phyloP scores from a whole-genome alignment of 2,329 filamentous ascomycete genomes.

The Myriosclerotinia curreyana region DNA sequence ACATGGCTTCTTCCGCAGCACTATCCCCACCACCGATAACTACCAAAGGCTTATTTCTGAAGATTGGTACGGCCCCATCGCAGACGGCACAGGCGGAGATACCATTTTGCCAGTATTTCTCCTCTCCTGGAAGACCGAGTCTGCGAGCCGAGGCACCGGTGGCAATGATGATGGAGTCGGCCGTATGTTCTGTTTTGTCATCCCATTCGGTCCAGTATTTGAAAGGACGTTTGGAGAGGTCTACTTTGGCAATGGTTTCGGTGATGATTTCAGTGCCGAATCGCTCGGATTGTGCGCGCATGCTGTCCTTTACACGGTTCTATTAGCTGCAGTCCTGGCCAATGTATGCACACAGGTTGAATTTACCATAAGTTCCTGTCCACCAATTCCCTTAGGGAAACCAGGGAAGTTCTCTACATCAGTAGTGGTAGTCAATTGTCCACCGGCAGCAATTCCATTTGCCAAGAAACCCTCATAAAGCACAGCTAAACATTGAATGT shows the following conservation, averaged over 20 bases:
- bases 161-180: slow-evolving; percentile 88
- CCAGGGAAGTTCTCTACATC: slow-evolving; percentile 98
- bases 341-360: background rate
- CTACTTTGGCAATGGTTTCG: slow-evolving; percentile 87
- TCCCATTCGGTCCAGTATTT: slow-evolving; percentile 93
- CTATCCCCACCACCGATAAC: slow-evolving; percentile 97
- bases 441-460: slow-evolving; percentile 92
- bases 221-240: slow-evolving; percentile 82
- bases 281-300: slow-evolving; percentile 85
- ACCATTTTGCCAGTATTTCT: slow-evolving; percentile 95
- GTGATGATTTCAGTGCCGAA: slow-evolving; percentile 93
- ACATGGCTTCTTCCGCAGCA: slow-evolving; percentile 94
- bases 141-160: slow-evolving; percentile 91
- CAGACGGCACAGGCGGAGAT: slow-evolving; percentile 96
- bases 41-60: slow-evolving; percentile 90
- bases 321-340: background rate
- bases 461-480: slow-evolving; percentile 98
- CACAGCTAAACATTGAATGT: slow-evolving; percentile 53
- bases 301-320: slow-evolving; percentile 58
- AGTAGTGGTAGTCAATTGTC: slow-evolving; percentile 96
- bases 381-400: slow-evolving; percentile 86
- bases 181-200: slow-evolving; percentile 74
- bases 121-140: slow-evolving; percentile 79
- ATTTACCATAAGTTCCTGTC: slow-evolving; percentile 72
- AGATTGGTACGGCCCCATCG: slow-evolving; percentile 95